These are phyloP conservation scores for Balansia obtecta DNA, from an alignment of 2,329 filamentous ascomycete genomes.

Conservation along the genomic window DNA sequence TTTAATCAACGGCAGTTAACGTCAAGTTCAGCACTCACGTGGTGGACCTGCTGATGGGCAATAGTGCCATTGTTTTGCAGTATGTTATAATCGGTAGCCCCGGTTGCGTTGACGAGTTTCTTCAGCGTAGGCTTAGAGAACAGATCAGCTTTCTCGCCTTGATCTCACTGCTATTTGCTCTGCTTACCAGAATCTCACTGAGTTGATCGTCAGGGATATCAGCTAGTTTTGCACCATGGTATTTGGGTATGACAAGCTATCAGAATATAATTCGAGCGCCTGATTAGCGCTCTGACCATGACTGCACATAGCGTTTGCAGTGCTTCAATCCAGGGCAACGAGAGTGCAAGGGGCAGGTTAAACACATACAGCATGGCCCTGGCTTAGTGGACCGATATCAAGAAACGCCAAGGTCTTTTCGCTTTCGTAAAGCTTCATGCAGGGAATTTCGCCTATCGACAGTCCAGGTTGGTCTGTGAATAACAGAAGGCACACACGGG, in stretches of 20 bases:
- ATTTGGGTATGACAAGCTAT: conserved; percentile 91
- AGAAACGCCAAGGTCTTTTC: conserved; percentile 92
- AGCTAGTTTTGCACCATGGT: conserved; percentile 79
- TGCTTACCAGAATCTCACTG: conserved; percentile 61
- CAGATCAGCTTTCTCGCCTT: not conserved
- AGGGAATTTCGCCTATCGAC: conserved; percentile 75
- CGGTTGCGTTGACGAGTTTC: conserved; percentile 68
- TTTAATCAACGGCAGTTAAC: no score
- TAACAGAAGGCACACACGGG: not conserved
- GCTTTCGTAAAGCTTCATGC: conserved; percentile 90
- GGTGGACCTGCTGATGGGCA: conserved; percentile 85
- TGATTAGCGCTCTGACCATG: not conserved
- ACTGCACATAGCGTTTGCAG: no score
- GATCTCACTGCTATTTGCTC: not conserved
- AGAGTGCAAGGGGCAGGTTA: not conserved
- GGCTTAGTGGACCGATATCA: conserved; percentile 82
- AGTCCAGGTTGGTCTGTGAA: not conserved
- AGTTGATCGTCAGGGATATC: conserved; percentile 90
- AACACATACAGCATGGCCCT: conserved; percentile 72
- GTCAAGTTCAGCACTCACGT: conserved; percentile 43
- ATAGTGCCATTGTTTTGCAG: conserved; percentile 90
- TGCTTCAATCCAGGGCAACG: no score
- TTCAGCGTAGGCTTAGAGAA: conserved; percentile 44
- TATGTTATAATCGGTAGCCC: conserved; percentile 76
- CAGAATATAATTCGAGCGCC: not conserved